Evolutionary conservation across 305 asterid genomes (phyloP), one percentile per base, ranked within the genome.

Genomic region (Fraxinus velutina): DNA sequence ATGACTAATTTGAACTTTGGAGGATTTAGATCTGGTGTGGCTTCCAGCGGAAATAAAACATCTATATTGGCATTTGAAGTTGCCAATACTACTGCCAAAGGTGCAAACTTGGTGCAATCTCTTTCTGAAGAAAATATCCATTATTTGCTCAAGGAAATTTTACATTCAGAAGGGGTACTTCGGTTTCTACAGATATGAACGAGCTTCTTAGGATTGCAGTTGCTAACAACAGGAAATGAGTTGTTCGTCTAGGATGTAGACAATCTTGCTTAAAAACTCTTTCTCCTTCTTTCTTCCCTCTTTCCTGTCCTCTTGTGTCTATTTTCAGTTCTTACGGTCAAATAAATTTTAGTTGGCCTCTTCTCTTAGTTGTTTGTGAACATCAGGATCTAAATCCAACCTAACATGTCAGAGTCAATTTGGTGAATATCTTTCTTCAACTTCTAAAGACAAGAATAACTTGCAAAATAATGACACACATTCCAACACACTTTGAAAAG

Each of bases 191-290:
- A 7, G 94, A 96, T 85, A 91, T 90, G 92, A 90, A 86, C 70
- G 98, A 94, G 86, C 93, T 96, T 80, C 97, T 96, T 73, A 84
- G 92, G 80, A 93, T 96, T 86, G 97, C 98, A 6, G 97, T 98
- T 70, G 91, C 97, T 42, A 98, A 96, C 88, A 96, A 96, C 90
- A 93, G 97, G 99, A 92, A 89, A 42, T 17, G 36, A 19, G 19
- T 10, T 68, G 3, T 68, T 9, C 8, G 3, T 68, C 74, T 12
- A 10, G 74, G 37, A 68, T 68, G 21, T 29, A 12, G 8, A 27
- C 19, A 12, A 77, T 78, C 78, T 78, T 66, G 36, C 62, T 50
- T 76, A 77, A 34, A 34, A 22, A 22, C 29, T 68, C 36, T 29
- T 13, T 64, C 74, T 27, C 7, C 36, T 24, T 9, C 24, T 22